These are phyloP conservation scores for Sarocladium kiliense DNA, from an alignment of 2,329 filamentous ascomycete genomes.

Conservation along the genomic window DNA sequence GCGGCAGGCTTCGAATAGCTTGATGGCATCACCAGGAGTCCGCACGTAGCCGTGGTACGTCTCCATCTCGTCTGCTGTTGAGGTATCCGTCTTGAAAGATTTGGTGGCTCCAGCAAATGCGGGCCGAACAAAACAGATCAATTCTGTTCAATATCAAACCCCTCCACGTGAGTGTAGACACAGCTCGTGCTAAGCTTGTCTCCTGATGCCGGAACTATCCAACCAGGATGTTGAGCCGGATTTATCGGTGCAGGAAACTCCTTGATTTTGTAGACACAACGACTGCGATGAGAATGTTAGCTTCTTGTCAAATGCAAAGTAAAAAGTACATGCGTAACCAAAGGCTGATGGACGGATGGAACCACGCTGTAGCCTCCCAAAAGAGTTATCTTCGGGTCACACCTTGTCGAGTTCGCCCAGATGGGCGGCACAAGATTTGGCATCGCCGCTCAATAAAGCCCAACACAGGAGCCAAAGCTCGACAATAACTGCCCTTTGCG, in stretches of 20 bases:
- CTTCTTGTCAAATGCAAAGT: background rate
- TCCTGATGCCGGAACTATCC: background rate
- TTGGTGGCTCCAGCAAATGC: slow-evolving; percentile 7
- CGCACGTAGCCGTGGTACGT: slow-evolving; percentile 94
- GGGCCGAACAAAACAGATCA: slow-evolving; percentile 1
- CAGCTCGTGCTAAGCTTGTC: background rate
- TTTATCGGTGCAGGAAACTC: too few species aligned
- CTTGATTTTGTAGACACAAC: too few species aligned
- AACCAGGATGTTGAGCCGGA: too few species aligned
- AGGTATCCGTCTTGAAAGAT: slow-evolving; percentile 14
- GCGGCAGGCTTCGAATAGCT: slow-evolving; percentile 95
- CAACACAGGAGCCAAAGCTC: slow-evolving; percentile 13
- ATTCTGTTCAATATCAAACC: background rate
- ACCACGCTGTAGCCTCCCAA: background rate
- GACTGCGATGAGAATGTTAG: too few species aligned
- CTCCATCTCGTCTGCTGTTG: slow-evolving; percentile 62
- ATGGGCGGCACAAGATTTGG: background rate
- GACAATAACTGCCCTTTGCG: slow-evolving; percentile 22
- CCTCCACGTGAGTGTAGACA: background rate
- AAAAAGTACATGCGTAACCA: background rate
- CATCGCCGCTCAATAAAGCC: background rate
- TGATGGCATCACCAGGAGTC: slow-evolving; percentile 94
- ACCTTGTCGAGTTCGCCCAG: background rate
- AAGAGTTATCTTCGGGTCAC: background rate
- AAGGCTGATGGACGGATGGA: too few species aligned